Evolutionary conservation across 208 protist genomes (phyloP), one percentile per base, ranked within the genome.

Genomic region (Naegleria lovaniensis): DNA sequence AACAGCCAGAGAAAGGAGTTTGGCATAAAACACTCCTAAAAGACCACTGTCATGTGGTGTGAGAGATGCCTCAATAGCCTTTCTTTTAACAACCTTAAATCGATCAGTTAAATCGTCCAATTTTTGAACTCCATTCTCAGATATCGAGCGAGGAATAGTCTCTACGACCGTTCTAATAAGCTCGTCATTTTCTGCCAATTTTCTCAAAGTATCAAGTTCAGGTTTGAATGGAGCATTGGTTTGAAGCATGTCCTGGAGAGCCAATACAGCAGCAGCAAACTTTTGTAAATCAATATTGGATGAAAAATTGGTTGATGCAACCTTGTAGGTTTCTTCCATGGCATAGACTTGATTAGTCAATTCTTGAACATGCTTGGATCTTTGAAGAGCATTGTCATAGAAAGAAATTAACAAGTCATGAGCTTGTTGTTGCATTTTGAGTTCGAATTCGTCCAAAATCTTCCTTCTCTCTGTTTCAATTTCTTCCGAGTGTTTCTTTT

Each of bases 171-270:
- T 29, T 2, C 39, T 36, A 15, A 89, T 15, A 11, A 89, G 36
- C 39, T 89, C 48, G 39, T 89, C 85, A 33, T 89, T 38, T n/a
- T 39, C 29, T 41, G 48, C 3, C 38, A 67, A n/a, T 11, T 38
- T 67, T 25, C 2, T 67, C 0, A 89, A n/a, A 40, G n/a, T 15
- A 89, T 89, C 85, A 25, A 89, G 7, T 89, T 89, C 85, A 29
- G 51, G 41, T 29, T 89, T 89, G n/a, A 89, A 67, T 38, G 85
- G 85, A 38, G 48, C 85, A 67, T 40, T 89, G 0, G 48, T 67
- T 52, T 67, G 22, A 38, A 38, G 41, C 7, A 40, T 40, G 7
- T 89, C 9, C 39, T 89, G 19, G 3, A 89, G 48, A 39, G 85
- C 9, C 9, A 75, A 16, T 1, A 52, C 43, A 41, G n/a, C 41